These are phyloP conservation scores for Circinella umbellata DNA, from an alignment of 371 early-diverging fungal genomes.

Conservation along the genomic window DNA sequence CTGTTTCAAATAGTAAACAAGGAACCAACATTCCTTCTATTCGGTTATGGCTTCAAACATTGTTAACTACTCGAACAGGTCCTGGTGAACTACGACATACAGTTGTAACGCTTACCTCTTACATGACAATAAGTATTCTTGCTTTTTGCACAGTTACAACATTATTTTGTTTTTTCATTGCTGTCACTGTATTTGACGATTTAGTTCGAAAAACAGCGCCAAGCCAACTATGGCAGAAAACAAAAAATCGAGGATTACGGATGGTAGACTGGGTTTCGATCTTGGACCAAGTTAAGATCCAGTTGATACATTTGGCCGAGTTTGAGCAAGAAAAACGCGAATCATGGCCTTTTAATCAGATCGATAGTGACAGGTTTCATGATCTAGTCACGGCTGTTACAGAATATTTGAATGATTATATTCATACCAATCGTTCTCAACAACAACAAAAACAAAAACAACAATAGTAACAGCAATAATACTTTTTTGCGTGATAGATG, in stretches of 20 bases:
- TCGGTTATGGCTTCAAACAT: neutral
- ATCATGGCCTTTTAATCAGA: conserved; percentile 31
- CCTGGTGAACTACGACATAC: conserved; percentile 3
- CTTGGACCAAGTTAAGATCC: conserved; percentile 28
- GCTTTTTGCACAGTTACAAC: conserved; percentile 9
- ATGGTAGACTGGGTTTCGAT: conserved; percentile 28
- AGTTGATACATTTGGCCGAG: conserved; percentile 40
- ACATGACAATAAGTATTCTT: conserved; percentile 14
- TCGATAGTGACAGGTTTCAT: conserved; percentile 11
- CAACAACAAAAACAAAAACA: neutral
- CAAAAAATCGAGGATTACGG: conserved; percentile 9
- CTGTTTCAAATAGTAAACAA: neutral
- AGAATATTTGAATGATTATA: conserved; percentile 10
- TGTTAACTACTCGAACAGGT: neutral
- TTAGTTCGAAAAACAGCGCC: conserved; percentile 27
- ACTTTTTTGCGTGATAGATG: neutral
- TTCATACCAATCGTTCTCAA: neutral
- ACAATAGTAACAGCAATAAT: neutral
- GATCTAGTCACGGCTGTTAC: conserved; percentile 1
- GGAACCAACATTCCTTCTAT: neutral
- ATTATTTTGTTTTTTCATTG: conserved; percentile 34
- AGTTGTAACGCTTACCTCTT: conserved; percentile 14
- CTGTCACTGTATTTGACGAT: conserved; percentile 37
- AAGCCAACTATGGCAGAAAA: conserved; percentile 21
- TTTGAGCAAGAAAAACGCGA: conserved; percentile 40